Conservation (phyloP, 345 rosid genomes). For the Cardamine chenopodiifolia region DNA sequence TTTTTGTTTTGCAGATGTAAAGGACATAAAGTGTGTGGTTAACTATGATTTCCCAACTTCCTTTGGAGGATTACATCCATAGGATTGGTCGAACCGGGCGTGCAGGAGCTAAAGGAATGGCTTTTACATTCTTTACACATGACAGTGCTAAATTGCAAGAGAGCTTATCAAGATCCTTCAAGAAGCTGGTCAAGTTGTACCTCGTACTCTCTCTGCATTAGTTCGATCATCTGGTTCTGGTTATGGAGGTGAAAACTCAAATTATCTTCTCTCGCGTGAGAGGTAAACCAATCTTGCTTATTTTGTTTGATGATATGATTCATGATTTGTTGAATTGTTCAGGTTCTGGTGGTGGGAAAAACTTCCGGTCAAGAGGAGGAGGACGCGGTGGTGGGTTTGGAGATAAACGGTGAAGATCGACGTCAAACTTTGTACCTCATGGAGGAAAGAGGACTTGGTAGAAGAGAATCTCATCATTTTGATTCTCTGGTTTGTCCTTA, state of each 20-base stretch:
- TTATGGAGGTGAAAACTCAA: constrained; percentile 54
- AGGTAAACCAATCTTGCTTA: neutral
- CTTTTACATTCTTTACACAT: constrained; percentile 80
- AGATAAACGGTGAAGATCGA: constrained; percentile 63
- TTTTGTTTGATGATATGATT: neutral
- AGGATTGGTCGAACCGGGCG: constrained; percentile 99
- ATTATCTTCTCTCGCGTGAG: neutral
- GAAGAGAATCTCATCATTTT: constrained; percentile 37
- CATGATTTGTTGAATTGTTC: constrained; percentile 3
- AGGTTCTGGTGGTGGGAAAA: constrained; percentile 64
- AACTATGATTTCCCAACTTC: constrained; percentile 95
- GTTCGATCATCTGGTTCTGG: constrained; percentile 54
- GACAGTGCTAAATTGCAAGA: constrained; percentile 83
- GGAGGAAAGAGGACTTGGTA: constrained; percentile 75
- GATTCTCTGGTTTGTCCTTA: constrained; percentile 10
- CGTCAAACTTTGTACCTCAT: constrained; percentile 71
- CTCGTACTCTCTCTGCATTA: constrained; percentile 66
- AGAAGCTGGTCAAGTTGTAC: constrained; percentile 86
- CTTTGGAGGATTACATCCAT: constrained; percentile 91
- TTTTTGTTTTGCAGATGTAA: constrained; percentile 76
- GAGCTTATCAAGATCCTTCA: constrained; percentile 83
- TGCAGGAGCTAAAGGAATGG: constrained; percentile 96
- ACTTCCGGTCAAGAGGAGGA: constrained; percentile 78
- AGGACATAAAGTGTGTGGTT: constrained; percentile 97
- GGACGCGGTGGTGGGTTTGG: constrained; percentile 81